phyloP scores from a whole-genome alignment of 331 rosid genomes.

The Prunus yedoensis region DNA sequence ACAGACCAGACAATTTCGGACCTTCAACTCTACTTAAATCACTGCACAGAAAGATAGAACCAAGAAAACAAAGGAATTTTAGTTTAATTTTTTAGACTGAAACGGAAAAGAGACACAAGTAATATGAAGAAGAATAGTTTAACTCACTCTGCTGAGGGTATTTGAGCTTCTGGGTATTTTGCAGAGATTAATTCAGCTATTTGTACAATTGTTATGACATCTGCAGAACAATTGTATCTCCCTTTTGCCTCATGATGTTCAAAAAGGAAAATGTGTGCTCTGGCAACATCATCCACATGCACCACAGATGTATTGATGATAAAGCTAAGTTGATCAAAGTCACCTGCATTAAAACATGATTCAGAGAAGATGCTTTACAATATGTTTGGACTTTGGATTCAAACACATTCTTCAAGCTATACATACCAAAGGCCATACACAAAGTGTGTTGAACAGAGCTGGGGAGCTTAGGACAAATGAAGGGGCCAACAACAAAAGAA shows the following conservation, averaged over 20 bases:
- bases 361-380: not conserved
- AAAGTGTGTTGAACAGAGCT: conserved; percentile 27
- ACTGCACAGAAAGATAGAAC: conserved; percentile 15
- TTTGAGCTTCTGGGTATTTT: conserved; percentile 44
- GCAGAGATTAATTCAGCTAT: conserved; percentile 21
- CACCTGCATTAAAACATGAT: conserved; percentile 10
- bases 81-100: not conserved
- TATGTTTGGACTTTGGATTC: not conserved
- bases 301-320: conserved; percentile 27
- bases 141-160: conserved; percentile 48
- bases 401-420: too few species aligned
- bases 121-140: not conserved
- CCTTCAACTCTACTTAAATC: conserved; percentile 28
- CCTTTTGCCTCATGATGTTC: conserved; percentile 64
- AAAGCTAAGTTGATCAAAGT: not conserved
- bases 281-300: conserved; percentile 58
- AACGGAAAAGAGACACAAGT: not conserved
- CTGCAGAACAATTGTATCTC: conserved; percentile 37
- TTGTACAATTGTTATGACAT: not conserved
- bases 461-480: conserved; percentile 58
- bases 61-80: not conserved
- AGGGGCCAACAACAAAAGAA: conserved; percentile 50
- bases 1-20: conserved; percentile 16
- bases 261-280: conserved; percentile 58
- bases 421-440: conserved; percentile 41